Evolutionary conservation across 1,139 yeast species (phyloP), one percentile per base, ranked within the genome.

Genomic region (Starmera stellimalicola): DNA sequence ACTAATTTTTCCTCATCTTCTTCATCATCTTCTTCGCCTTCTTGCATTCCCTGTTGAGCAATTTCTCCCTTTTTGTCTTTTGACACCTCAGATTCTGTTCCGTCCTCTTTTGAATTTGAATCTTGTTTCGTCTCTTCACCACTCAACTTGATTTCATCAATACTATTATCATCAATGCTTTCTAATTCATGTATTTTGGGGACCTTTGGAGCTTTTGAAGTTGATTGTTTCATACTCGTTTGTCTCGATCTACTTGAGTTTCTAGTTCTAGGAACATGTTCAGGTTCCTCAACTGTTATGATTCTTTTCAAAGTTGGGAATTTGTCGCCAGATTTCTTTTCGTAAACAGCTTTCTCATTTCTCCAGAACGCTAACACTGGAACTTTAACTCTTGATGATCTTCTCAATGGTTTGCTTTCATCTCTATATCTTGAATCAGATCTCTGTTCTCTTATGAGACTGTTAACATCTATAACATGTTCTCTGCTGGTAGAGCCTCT

Each of bases 361-460:
- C 83, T 71, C 95, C 96, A 85, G 52, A 68, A 82, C 9, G 87
- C 91, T 42, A 85, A 60, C 0, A 95, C 94, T 2, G 80, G 73
- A 7, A 82, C 68, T 43, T 71, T 70, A 1, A 73, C 70, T 48
- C 95, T 66, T 29, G 67, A 65, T 0, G 95, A 81, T 41, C 73
- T 58, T 40, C 82, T 45, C 9, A 46, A 44, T 20, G 48, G 35
- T 26, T 38, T 40, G 19, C 36, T 16, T 15, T 39, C 36, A 19
- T 34, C 29, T 30, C 42, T 41, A 31, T 48, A 36, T 20, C 42
- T 29, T 33, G 48, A 34, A 24, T 46, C 41, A 19, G 47, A 40
- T 32, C 44, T 43, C 33, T 42, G 44, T 18, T 38, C 44, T 4
- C 37, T 31, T 18, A 42, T 36, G 7, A 42, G 35, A 5, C 38